phyloP scores from a whole-genome alignment of 177 flowering plant species.

The Vitis hybrid region DNA sequence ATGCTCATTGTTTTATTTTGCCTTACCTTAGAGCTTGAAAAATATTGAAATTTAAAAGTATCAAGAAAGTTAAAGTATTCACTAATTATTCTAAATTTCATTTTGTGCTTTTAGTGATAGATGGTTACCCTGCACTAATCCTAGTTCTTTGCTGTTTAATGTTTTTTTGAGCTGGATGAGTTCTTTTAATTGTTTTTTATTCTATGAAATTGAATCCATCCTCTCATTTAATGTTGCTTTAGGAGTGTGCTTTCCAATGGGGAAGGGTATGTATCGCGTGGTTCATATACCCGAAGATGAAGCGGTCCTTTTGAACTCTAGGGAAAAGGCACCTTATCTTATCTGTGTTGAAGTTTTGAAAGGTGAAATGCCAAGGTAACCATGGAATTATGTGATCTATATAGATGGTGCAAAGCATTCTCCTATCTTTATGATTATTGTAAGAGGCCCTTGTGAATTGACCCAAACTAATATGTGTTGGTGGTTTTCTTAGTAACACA shows the following conservation, averaged over 20 bases:
- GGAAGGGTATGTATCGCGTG: constrained; percentile 90
- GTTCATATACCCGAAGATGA: constrained; percentile 97
- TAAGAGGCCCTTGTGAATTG: neutral
- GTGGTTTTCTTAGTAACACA: constrained; percentile 33
- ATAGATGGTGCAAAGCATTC: neutral
- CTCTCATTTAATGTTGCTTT: constrained; percentile 11
- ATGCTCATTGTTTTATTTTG: no score
- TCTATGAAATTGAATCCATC: neutral
- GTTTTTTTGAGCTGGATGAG: neutral
- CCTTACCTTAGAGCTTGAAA: no score
- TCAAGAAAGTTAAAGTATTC: no score
- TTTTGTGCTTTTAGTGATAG: no score
- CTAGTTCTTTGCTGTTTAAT: no score
- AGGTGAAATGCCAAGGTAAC: constrained; percentile 78
- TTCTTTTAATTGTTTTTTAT: neutral
- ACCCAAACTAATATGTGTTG: neutral
- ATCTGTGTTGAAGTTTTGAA: constrained; percentile 94
- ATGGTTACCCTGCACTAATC: no score
- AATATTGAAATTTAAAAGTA: no score
- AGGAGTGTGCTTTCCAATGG: constrained; percentile 98
- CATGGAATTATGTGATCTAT: neutral
- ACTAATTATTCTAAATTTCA: no score
- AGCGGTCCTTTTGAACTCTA: constrained; percentile 93
- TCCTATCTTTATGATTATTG: no score
- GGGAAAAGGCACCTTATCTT: constrained; percentile 97